Percentiles rank a stretch among this genome's conserved stretches.
phyloP scores from a whole-genome alignment of 768 basidiomycete species.

The Boletus rubescentipes region DNA sequence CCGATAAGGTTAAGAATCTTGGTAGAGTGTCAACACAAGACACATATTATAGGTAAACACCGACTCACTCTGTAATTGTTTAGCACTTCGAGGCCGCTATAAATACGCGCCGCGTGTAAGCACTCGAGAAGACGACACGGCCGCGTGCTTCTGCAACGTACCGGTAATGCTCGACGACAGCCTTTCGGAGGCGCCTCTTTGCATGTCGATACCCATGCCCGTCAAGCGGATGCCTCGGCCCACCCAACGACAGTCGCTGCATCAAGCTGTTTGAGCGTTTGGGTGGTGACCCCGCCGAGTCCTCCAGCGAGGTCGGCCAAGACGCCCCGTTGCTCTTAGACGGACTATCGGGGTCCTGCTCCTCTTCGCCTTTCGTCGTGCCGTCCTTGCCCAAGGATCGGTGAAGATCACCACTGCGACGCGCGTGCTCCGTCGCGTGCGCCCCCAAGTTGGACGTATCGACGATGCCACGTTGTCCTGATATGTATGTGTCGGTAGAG shows the following conservation, averaged over 20 bases:
- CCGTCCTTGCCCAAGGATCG: background rate
- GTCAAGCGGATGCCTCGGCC: conserved; percentile 35
- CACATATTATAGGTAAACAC: background rate
- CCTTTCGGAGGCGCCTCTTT: conserved; percentile 82
- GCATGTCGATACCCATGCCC: conserved; percentile 83
- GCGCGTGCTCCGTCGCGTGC: background rate
- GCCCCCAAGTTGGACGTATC: background rate
- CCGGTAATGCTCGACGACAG: conserved; percentile 83
- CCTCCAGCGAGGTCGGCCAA: background rate
- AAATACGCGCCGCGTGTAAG: conserved; percentile 10
- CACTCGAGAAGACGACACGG: background rate
- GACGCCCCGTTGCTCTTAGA: background rate
- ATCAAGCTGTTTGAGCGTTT: background rate
- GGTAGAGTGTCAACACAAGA: background rate
- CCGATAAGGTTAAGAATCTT: conserved; percentile 88
- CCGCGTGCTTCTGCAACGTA: conserved; percentile 24
- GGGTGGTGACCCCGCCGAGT: background rate
- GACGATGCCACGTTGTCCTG: background rate
- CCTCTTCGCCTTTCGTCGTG: background rate
- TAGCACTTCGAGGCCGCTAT: conserved; percentile 75
- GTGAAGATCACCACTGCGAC: background rate
- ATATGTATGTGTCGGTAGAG: background rate
- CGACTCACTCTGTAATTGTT: conserved; percentile 80
- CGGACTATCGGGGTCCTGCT: background rate
- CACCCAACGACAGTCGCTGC: background rate